Percentiles rank a stretch among this genome's conserved stretches.
Evolutionary conservation across 1,139 yeast genomes (phyloP).

Genomic region (Yamadazyma kanchanaburiensis): DNA sequence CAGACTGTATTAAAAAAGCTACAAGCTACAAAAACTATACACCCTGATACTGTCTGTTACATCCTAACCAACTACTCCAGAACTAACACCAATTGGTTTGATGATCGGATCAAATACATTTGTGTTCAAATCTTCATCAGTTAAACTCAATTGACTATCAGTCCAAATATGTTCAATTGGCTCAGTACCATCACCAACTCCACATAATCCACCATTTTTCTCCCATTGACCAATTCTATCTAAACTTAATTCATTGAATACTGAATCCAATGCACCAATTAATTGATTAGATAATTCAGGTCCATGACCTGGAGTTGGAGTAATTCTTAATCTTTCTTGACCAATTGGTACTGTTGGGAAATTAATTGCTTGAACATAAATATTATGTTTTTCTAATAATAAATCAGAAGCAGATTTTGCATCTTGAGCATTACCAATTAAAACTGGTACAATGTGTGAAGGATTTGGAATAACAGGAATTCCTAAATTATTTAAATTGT

Average conservation of each 20-base stretch:
- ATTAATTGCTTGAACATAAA: constrained; percentile 96
- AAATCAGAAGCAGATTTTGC: constrained; percentile 91
- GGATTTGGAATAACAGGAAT: constrained; percentile 98
- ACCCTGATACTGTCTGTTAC: background rate
- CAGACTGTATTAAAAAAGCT: constrained; percentile 3
- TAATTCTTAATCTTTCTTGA: constrained; percentile 90
- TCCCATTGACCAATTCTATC: constrained; percentile 81
- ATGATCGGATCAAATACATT: constrained; percentile 63
- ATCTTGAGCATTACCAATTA: constrained; percentile 90
- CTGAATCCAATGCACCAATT: constrained; percentile 73
- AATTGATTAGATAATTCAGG: constrained; percentile 72
- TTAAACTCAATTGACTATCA: constrained; percentile 64
- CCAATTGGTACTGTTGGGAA: constrained; percentile 98
- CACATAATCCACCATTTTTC: constrained; percentile 77
- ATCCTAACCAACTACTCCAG: constrained; percentile 48
- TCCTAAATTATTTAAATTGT: constrained; percentile 63
- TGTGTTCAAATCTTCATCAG: constrained; percentile 59
- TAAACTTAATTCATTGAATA: constrained; percentile 71
- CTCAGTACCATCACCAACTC: constrained; percentile 64
- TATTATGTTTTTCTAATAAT: constrained; percentile 76
- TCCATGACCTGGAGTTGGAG: constrained; percentile 97
- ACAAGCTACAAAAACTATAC: constrained; percentile 1
- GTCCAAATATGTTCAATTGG: constrained; percentile 76
- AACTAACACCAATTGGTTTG: constrained; percentile 61
- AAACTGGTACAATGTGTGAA: constrained; percentile 92